phyloP scores from a whole-genome alignment of 306 rosid genomes.

The Vigna radiata region DNA sequence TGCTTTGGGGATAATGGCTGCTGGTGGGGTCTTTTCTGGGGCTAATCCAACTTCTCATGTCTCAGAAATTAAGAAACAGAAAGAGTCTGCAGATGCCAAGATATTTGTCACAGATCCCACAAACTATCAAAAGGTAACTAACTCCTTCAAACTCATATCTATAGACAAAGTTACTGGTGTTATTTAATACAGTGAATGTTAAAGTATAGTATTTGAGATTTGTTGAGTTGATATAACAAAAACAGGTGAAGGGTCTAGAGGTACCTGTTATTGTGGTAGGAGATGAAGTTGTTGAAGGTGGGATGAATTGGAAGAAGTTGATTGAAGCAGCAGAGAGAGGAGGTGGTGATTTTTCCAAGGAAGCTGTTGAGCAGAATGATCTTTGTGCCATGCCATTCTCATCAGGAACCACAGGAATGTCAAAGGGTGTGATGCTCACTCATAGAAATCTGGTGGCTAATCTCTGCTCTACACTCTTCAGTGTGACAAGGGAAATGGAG shows the following conservation, averaged over 20 bases:
- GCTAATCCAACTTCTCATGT: constrained; percentile 78
- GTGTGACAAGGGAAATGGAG: constrained; percentile 59
- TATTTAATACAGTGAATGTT: no score
- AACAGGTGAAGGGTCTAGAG: constrained; percentile 69
- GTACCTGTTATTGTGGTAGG: constrained; percentile 72
- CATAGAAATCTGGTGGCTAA: constrained; percentile 83
- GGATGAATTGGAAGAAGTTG: constrained; percentile 78
- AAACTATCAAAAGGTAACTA: constrained; percentile 75
- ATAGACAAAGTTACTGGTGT: no score
- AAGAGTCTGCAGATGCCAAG: constrained; percentile 74
- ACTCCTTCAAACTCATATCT: no score
- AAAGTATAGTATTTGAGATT: not conserved
- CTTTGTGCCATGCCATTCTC: constrained; percentile 96
- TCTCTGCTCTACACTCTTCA: constrained; percentile 81
- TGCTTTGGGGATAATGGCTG: constrained; percentile 84
- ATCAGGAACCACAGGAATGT: constrained; percentile 91
- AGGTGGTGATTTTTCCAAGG: constrained; percentile 42
- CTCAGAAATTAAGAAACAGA: constrained; percentile 85
- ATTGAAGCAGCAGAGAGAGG: constrained; percentile 80
- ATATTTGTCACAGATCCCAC: constrained; percentile 67
- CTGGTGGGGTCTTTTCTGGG: constrained; percentile 90
- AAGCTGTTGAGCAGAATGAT: constrained; percentile 64
- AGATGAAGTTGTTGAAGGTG: constrained; percentile 69
- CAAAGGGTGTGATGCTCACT: constrained; percentile 94
- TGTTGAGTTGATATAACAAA: constrained; percentile 11